Conservation (phyloP, 116 monocot species). For the Zostera marina region DNA sequence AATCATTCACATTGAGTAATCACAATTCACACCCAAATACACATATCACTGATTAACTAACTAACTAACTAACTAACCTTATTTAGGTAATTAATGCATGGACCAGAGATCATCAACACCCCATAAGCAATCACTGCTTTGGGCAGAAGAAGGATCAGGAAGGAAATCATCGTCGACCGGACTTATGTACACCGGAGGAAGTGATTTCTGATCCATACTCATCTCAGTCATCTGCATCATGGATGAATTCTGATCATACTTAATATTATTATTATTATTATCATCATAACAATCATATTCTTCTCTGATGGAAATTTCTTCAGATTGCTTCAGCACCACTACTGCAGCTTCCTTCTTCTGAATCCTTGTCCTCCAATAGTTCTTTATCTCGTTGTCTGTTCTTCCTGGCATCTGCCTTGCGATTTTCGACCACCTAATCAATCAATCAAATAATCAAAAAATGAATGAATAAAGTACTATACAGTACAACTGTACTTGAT, state of each 20-base stretch:
- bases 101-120: slow-evolving; percentile 65
- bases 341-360: slow-evolving; percentile 41
- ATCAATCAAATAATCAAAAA: neutral
- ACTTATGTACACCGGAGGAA: slow-evolving; percentile 2
- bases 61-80: too few relatives aligned
- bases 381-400: slow-evolving; percentile 94
- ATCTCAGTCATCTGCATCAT: neutral
- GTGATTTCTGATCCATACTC: too few relatives aligned
- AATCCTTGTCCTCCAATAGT: slow-evolving; percentile 88
- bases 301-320: neutral
- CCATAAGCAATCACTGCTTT: slow-evolving; percentile 48
- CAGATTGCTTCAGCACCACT: slow-evolving; percentile 15
- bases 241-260: neutral
- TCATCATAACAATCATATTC: too few relatives aligned
- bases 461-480: too few relatives aligned
- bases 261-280: neutral
- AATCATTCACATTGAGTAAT: too few relatives aligned
- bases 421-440: slow-evolving; percentile 85
- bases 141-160: neutral
- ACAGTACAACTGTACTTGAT: neutral
- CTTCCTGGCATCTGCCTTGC: slow-evolving; percentile 88
- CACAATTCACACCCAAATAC: too few relatives aligned
- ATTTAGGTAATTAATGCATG: slow-evolving; percentile 17
- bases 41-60: too few relatives aligned
- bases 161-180: too few relatives aligned